These are phyloP conservation scores for Carex myosuroides DNA, from an alignment of 176 grass and related monocot genomes.

Conservation along the genomic window DNA sequence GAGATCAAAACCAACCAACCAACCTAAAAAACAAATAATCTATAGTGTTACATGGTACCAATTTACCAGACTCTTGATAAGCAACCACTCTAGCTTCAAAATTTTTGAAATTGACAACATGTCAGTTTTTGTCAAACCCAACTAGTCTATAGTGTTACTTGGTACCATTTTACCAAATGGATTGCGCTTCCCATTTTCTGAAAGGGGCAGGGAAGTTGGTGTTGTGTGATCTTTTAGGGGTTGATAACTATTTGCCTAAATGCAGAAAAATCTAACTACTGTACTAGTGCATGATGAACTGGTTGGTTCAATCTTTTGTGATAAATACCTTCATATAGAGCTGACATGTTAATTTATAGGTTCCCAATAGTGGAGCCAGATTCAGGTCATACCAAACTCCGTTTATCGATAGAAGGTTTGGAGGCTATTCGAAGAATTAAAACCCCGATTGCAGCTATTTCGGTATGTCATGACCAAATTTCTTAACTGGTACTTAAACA, in stretches of 20 bases:
- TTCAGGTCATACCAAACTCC: constrained; percentile 66
- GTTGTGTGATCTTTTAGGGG: neutral
- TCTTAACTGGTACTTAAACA: neutral
- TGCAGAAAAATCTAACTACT: neutral
- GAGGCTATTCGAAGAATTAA: constrained; percentile 76
- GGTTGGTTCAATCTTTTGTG: neutral
- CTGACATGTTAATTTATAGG: constrained; percentile 26
- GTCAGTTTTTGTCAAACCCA: neutral
- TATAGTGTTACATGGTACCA: neutral
- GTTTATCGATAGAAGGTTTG: constrained; percentile 60
- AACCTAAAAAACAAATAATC: neutral
- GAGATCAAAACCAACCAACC: neutral
- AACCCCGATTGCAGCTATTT: constrained; percentile 67
- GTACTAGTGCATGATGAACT: neutral
- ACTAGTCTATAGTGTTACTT: neutral
- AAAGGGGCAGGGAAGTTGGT: neutral
- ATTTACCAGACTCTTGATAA: neutral
- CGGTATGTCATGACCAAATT: constrained; percentile 31
- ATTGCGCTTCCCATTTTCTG: no score
- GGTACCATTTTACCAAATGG: neutral
- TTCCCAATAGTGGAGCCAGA: constrained; percentile 97
- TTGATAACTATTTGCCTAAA: neutral
- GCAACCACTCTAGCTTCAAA: neutral
- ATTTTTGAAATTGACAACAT: neutral
- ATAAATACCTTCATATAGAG: constrained; percentile 9